These are phyloP conservation scores for Blastocrithidia nonstop DNA, from an alignment of 208 protist species.

Conservation along the genomic window DNA sequence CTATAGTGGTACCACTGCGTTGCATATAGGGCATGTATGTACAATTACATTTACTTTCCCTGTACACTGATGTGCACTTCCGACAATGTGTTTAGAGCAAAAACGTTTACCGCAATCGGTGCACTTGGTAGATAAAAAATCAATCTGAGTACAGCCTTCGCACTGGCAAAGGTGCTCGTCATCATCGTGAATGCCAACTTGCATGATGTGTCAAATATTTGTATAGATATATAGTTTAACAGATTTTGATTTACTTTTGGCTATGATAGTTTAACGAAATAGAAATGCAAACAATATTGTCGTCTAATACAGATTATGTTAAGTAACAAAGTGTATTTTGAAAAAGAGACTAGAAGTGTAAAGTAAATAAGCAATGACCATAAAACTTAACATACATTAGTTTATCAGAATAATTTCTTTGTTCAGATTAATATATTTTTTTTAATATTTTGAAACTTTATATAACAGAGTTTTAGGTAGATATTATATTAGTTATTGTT, in stretches of 20 bases:
- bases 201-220: slow-evolving; percentile 25
- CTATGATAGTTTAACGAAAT: too few relatives aligned
- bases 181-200: slow-evolving; percentile 69
- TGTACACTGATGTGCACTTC: slow-evolving; percentile 34
- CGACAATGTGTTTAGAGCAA: slow-evolving; percentile 61
- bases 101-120: slow-evolving; percentile 51
- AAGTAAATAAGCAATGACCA: not conserved
- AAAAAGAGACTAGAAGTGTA: not conserved
- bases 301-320: not conserved
- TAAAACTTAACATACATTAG: not conserved
- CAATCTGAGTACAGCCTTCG: slow-evolving; percentile 48
- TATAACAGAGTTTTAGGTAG: too few relatives aligned
- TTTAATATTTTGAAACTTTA: too few relatives aligned
- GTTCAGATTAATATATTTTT: too few relatives aligned
- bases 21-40: slow-evolving; percentile 32
- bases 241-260: too few relatives aligned
- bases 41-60: slow-evolving; percentile 18
- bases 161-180: slow-evolving; percentile 50
- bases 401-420: too few relatives aligned
- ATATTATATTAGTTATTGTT: not conserved
- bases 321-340: not conserved
- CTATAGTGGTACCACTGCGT: slow-evolving; percentile 29
- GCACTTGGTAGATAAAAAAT: slow-evolving; percentile 53
- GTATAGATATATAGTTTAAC: not conserved
- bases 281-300: not conserved